phyloP scores from a whole-genome alignment of 2,329 filamentous ascomycete species.

The Karstenula rhodostoma region DNA sequence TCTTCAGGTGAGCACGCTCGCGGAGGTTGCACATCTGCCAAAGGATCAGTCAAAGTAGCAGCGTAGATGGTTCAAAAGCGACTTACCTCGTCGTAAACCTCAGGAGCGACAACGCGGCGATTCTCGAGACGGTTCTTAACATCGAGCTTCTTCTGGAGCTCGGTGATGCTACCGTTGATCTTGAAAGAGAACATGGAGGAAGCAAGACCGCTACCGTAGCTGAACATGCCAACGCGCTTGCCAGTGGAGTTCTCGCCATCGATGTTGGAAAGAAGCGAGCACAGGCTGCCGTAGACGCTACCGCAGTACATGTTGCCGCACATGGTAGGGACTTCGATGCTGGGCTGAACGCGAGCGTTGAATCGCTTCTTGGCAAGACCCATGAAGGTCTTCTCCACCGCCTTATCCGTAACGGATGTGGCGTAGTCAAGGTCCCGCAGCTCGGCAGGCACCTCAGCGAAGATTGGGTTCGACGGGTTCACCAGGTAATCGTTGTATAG shows the following conservation, averaged over 20 bases:
- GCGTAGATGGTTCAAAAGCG: conserved; percentile 15
- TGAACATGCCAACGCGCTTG: conserved; percentile 62
- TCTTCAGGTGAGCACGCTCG: conserved; percentile 60
- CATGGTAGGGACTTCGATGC: conserved; percentile 60
- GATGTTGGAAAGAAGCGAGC: conserved; percentile 58
- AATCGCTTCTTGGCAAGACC: conserved; percentile 62
- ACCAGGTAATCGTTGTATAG: conserved; percentile 62
- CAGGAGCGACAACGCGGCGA: conserved; percentile 55
- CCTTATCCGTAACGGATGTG: conserved; percentile 60
- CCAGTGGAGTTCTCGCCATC: conserved; percentile 55
- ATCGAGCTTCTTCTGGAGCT: conserved; percentile 58
- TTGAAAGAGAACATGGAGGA: conserved; percentile 60
- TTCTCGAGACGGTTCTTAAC: conserved; percentile 56
- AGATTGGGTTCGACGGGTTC: conserved; percentile 57
- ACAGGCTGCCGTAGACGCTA: conserved; percentile 60
- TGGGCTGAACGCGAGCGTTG: conserved; percentile 58
- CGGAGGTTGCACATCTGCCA: conserved; percentile 60
- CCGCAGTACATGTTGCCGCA: conserved; percentile 66
- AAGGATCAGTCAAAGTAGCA: conserved; percentile 33
- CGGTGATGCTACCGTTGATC: conserved; percentile 56
- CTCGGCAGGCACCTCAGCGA: conserved; percentile 60
- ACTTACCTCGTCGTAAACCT: conserved; percentile 58
- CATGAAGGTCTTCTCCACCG: conserved; percentile 63
- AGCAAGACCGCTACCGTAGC: conserved; percentile 61
- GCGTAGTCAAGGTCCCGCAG: conserved; percentile 57